Evolutionary conservation across 2,329 filamentous ascomycete species (phyloP), one percentile per base, ranked within the genome.

Genomic region (Fusarium concolor): DNA sequence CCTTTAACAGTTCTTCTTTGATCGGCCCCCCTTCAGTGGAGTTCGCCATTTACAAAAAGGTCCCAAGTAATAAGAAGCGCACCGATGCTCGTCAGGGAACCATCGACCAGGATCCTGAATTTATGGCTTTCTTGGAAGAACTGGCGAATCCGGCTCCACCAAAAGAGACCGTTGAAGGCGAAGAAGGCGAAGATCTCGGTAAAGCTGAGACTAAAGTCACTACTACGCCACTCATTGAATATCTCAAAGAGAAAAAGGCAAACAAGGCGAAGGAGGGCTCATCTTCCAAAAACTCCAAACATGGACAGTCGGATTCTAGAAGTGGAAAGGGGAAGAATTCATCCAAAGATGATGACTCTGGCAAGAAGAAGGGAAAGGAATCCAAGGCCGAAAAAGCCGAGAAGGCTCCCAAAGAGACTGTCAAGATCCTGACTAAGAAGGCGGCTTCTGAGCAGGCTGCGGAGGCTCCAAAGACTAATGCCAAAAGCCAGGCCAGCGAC

Each of bases 41-140:
- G 74, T 92, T 92, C 74, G 89, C 94, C 18, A 87, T 91, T 2
- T 97, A 94, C 80, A 92, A 93, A 70, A 94, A 94, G 74, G 87
- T 93, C 2, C 93, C 95, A 2, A 88, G 87, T 61, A 87, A 85
- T 35, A 93, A 92, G 77, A 87, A 88, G 49, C 89, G 93, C 33
- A 87, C 89, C 54, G 96, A 99, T 82, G 89, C 89, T 53, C 90
- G 94, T 15, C 93, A 97, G 77, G 96, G 95, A 53, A 97, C 94
- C 5, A 98, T 99, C 70, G 96, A 99, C 74, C 94, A 97, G 76
- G 96, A 99, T 75, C 89, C 93, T 0, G 96, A 98, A 72, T 99
- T 97, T 73, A 96, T 97, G 83, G 89, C 90, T 26, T 99, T 98
- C 77, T 85, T 99, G 10, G 92, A 96, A 77, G 91, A 88, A 54